These are phyloP conservation scores for Syzygium malaccense DNA, from an alignment of 441 rosid genomes.

Conservation along the genomic window DNA sequence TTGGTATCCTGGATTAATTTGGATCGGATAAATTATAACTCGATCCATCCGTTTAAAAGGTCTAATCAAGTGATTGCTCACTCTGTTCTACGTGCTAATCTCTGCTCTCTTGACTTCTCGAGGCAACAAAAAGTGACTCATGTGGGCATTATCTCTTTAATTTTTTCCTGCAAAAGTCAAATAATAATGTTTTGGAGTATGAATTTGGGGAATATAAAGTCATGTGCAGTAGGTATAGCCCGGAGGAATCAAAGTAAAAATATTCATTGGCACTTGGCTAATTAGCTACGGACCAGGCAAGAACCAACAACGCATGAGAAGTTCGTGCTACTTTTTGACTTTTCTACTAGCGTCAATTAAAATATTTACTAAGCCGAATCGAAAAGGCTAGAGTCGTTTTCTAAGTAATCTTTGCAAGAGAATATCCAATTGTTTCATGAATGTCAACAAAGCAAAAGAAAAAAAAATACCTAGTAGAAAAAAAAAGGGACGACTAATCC, in stretches of 20 bases:
- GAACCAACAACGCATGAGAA: not conserved
- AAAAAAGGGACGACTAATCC: not conserved
- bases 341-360: not conserved
- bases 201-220: not conserved
- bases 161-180: not conserved
- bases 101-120: not conserved
- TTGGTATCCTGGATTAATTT: too few species aligned
- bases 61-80: too few species aligned
- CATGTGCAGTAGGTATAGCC: not conserved
- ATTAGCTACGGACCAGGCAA: not conserved
- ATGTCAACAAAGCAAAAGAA: not conserved
- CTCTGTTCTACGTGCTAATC: not conserved
- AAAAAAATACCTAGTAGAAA: not conserved
- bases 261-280: not conserved
- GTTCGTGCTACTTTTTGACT: not conserved
- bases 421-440: not conserved
- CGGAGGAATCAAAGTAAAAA: not conserved
- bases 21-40: too few species aligned
- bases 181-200: not conserved
- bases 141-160: not conserved
- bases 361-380: not conserved
- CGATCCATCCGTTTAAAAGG: too few species aligned
- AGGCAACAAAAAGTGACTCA: not conserved
- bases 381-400: not conserved
- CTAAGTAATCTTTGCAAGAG: not conserved